Evolutionary conservation across 768 basidiomycete genomes (phyloP).

Genomic region (Austroboletus eburneus): DNA sequence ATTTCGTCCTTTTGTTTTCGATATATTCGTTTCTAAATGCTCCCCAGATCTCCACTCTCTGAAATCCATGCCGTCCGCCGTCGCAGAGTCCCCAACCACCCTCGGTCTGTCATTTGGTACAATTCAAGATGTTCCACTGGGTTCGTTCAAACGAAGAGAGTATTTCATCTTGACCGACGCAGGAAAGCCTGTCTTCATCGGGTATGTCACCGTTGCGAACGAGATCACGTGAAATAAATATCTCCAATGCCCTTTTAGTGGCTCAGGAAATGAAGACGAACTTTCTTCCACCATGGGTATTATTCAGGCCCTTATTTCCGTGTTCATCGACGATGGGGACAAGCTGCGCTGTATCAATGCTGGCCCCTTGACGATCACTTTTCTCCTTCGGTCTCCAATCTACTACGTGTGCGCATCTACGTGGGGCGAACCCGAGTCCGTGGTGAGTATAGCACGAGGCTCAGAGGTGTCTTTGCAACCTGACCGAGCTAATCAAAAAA

Average conservation of each 20-base stretch:
- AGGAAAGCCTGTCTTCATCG: conserved; percentile 95
- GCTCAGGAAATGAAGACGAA: conserved; percentile 52
- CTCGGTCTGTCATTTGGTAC: conserved; percentile 14
- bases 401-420: conserved; percentile 90
- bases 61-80: conserved; percentile 17
- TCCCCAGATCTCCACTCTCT: conserved; percentile 10
- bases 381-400: conserved; percentile 80
- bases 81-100: conserved; percentile 34
- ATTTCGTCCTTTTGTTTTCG: not conserved
- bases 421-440: conserved; percentile 95
- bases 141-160: conserved; percentile 53
- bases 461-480: conserved; percentile 2
- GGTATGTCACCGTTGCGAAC: conserved; percentile 41
- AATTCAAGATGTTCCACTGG: conserved; percentile 10
- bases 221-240: not conserved
- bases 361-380: conserved; percentile 78
- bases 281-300: conserved; percentile 82
- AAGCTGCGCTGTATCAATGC: conserved; percentile 80
- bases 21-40: conserved; percentile 7
- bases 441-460: conserved; percentile 52
- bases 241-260: conserved; percentile 30
- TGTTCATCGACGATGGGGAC: conserved; percentile 91
- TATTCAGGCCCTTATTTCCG: conserved; percentile 93
- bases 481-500: conserved; percentile 51
- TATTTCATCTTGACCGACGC: conserved; percentile 95